These are phyloP conservation scores for Nitzschia sp. DNA, from an alignment of 108 stramenopile genomes.

Conservation along the genomic window DNA sequence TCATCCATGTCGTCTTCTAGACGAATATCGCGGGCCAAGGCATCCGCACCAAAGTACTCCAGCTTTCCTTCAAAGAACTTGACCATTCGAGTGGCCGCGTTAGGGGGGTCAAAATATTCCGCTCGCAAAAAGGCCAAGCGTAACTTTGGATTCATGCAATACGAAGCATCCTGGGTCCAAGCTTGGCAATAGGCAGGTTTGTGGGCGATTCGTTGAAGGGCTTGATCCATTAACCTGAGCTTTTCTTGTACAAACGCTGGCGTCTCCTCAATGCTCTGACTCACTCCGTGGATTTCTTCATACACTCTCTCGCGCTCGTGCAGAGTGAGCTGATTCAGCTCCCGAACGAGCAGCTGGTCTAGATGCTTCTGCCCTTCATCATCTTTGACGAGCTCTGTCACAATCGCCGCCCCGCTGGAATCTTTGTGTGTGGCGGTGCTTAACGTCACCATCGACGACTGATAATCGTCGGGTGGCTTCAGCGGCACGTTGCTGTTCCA, in stretches of 20 bases:
- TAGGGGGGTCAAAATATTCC: conserved; percentile 16
- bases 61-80: conserved; percentile 22
- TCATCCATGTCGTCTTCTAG: conserved; percentile 23
- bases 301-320: conserved; percentile 20
- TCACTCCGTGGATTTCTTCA: conserved; percentile 44
- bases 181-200: conserved; percentile 26
- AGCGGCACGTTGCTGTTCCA: no score
- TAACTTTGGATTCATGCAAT: conserved; percentile 10
- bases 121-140: conserved; percentile 24
- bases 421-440: background rate
- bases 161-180: background rate
- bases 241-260: conserved; percentile 3
- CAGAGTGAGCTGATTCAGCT: conserved; percentile 26
- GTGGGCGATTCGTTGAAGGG: background rate
- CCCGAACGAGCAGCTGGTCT: conserved; percentile 15
- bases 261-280: background rate
- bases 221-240: conserved; percentile 1
- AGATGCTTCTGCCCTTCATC: conserved; percentile 2
- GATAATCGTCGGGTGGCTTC: no score
- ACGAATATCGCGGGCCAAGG: background rate
- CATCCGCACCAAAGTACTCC: conserved; percentile 13
- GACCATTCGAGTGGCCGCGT: conserved; percentile 22
- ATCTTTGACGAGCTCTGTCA: background rate
- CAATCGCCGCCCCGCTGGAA: no score
- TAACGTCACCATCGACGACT: no score